Conservation (phyloP, 805 yeast genomes). For the Brettanomyces custersianus region DNA sequence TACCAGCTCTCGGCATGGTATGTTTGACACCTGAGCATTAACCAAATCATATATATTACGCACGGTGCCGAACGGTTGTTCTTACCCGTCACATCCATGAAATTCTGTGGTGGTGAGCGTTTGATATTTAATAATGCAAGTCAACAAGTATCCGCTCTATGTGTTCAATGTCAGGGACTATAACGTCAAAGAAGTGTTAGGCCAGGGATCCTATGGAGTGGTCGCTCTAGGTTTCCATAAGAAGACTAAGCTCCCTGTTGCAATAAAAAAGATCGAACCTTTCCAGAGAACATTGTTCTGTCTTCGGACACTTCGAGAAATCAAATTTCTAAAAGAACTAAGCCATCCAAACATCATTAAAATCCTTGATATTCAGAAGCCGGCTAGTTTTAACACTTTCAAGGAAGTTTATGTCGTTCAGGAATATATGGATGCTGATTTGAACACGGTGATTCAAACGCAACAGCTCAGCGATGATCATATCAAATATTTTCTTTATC, state of each 20-base stretch:
- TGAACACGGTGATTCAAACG: slow-evolving; percentile 52
- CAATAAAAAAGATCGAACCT: slow-evolving; percentile 71
- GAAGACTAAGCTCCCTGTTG: slow-evolving; percentile 52
- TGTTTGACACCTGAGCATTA: no score
- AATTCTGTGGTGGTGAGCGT: no score
- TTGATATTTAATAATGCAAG: no score
- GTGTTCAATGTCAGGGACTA: slow-evolving; percentile 58
- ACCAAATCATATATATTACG: no score
- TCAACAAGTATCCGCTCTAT: slow-evolving; percentile 23
- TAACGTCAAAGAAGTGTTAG: slow-evolving; percentile 50
- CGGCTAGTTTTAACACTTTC: slow-evolving; percentile 47
- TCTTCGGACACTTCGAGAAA: slow-evolving; percentile 61
- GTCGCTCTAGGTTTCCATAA: slow-evolving; percentile 63
- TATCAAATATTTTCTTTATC: slow-evolving; percentile 62
- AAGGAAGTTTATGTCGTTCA: slow-evolving; percentile 69
- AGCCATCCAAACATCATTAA: slow-evolving; percentile 68
- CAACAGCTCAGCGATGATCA: slow-evolving; percentile 57
- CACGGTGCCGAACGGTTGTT: no score
- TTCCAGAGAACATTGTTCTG: slow-evolving; percentile 59
- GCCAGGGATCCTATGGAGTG: slow-evolving; percentile 79
- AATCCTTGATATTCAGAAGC: slow-evolving; percentile 58
- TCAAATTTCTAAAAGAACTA: slow-evolving; percentile 56
- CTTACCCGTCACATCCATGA: no score
- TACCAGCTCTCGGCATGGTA: no score
- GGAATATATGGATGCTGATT: slow-evolving; percentile 70